Percentiles rank a stretch among this genome's conserved stretches.
Conservation (phyloP, 202 grass and related monocot genomes). For the Musa balbisiana region DNA sequence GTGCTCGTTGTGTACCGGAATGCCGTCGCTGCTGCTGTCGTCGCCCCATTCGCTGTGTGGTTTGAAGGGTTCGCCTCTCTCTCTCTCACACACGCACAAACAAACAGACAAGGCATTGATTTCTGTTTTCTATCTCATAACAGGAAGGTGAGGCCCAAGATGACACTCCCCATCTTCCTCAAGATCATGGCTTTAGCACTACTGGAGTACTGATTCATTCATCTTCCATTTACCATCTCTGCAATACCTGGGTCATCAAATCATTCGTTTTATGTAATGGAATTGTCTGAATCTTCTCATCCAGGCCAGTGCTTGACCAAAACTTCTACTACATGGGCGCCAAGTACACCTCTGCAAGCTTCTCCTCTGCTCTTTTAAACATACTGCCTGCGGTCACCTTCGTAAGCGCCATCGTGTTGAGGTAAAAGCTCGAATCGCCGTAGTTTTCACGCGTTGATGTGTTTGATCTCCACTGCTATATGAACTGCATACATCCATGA, state of each 20-base stretch:
- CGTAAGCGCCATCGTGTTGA: slow-evolving; percentile 49
- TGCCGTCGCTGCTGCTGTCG: slow-evolving; percentile 47
- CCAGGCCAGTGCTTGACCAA: slow-evolving; percentile 83
- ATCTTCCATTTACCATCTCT: background rate
- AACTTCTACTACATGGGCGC: slow-evolving; percentile 81
- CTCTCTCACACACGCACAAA: background rate
- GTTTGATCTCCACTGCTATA: background rate
- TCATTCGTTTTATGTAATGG: background rate
- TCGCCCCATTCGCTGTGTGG: slow-evolving; percentile 21
- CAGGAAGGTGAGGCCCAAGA: slow-evolving; percentile 48
- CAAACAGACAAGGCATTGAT: too few species aligned
- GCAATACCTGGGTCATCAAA: background rate
- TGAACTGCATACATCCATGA: background rate
- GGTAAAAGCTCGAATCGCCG: background rate
- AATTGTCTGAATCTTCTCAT: background rate
- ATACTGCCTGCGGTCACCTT: slow-evolving; percentile 79
- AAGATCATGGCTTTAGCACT: slow-evolving; percentile 63
- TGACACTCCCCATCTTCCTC: slow-evolving; percentile 61
- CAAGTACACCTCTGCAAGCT: slow-evolving; percentile 55
- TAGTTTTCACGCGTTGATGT: background rate
- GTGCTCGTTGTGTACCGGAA: slow-evolving; percentile 90
- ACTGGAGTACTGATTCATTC: slow-evolving; percentile 46
- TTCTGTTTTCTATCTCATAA: background rate
- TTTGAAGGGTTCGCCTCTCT: slow-evolving; percentile 11
- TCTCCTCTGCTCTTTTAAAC: slow-evolving; percentile 67